These are phyloP conservation scores for Hanseniaspora occidentalis DNA, from an alignment of 805 yeast genomes.

Conservation along the genomic window DNA sequence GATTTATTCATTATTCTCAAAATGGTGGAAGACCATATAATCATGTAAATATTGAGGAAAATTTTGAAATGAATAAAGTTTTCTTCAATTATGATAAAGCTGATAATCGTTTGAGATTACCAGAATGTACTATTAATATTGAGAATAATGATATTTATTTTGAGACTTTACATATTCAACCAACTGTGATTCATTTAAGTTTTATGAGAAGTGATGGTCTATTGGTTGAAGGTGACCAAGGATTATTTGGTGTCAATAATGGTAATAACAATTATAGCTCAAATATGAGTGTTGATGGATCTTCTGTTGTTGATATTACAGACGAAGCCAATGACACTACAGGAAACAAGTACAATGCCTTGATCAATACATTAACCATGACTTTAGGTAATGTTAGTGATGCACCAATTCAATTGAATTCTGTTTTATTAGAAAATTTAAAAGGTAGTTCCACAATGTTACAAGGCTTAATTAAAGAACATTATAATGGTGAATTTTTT, in stretches of 20 bases:
- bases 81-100: conserved; percentile 42
- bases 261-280: conserved; percentile 43
- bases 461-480: conserved; percentile 58
- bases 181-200: conserved; percentile 75
- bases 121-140: conserved; percentile 28
- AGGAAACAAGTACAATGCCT: conserved; percentile 38
- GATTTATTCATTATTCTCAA: conserved; percentile 61
- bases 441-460: conserved; percentile 74
- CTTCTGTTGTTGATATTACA: conserved; percentile 24
- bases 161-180: conserved; percentile 87
- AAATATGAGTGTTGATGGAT: neutral
- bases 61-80: neutral
- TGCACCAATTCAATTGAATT: conserved; percentile 85
- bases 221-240: conserved; percentile 3
- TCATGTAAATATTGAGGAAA: neutral
- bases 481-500: conserved; percentile 83
- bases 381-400: conserved; percentile 95
- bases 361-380: conserved; percentile 82
- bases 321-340: no score
- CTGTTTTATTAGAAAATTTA: conserved; percentile 77
- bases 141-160: conserved; percentile 71
- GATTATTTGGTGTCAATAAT: conserved; percentile 2
- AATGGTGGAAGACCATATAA: conserved; percentile 19
- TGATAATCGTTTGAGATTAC: conserved; percentile 33
- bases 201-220: conserved; percentile 71